Percentiles rank a stretch among this genome's conserved stretches.
Evolutionary conservation across 2,329 filamentous ascomycete genomes (phyloP).

Genomic region (Delphinella strobiligena): DNA sequence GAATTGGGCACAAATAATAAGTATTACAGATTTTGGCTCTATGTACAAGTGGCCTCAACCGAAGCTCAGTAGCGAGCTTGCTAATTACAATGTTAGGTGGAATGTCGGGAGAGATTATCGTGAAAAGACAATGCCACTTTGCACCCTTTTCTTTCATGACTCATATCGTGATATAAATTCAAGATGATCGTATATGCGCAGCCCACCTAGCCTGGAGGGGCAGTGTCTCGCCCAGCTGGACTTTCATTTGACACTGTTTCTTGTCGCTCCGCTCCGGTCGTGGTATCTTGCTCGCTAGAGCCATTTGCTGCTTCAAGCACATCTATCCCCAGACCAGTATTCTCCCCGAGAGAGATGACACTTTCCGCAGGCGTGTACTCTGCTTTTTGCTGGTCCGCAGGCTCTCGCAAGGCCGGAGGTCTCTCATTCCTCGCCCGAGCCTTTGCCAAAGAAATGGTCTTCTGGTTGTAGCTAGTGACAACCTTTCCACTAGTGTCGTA

Average conservation of each 20-base stretch:
- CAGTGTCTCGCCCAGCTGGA: too few relatives aligned
- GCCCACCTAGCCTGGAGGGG: too few relatives aligned
- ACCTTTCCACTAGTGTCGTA: constrained; percentile 67
- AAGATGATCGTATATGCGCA: too few relatives aligned
- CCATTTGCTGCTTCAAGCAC: not conserved
- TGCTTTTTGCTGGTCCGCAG: too few relatives aligned
- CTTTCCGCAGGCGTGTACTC: too few relatives aligned
- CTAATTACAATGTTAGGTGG: constrained; percentile 8
- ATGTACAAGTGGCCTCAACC: too few relatives aligned
- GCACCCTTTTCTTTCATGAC: not conserved
- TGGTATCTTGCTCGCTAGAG: not conserved
- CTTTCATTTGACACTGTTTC: too few relatives aligned
- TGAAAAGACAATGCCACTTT: not conserved
- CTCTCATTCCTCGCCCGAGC: constrained; percentile 78
- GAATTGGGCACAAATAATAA: too few relatives aligned
- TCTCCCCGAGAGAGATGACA: not conserved
- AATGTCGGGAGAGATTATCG: not conserved
- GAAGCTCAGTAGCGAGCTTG: too few relatives aligned
- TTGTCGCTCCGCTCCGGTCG: not conserved
- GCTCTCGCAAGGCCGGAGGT: constrained; percentile 62
- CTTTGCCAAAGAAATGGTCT: constrained; percentile 86
- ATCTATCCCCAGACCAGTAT: not conserved
- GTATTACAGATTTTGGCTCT: too few relatives aligned
- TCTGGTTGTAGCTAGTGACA: constrained; percentile 89
- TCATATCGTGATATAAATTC: not conserved